These are phyloP conservation scores for Pseudonitzschia multistriata DNA, from an alignment of 108 stramenopile species.

Conservation along the genomic window DNA sequence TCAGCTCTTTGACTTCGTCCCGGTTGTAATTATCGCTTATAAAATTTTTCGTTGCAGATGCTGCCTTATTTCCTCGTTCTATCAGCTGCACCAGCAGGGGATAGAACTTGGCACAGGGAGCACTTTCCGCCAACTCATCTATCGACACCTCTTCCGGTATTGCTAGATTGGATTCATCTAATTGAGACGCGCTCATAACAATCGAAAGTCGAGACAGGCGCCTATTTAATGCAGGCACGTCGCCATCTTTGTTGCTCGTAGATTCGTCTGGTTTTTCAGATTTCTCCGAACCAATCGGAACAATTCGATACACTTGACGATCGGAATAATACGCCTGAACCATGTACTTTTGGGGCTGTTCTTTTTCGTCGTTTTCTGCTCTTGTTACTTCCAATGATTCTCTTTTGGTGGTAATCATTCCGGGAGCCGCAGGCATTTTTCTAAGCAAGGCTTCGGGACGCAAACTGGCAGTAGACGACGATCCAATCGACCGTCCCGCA, in stretches of 20 bases:
- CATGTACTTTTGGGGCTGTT: slow-evolving; percentile 34
- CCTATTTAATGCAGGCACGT: slow-evolving; percentile 2
- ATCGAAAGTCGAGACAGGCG: slow-evolving; percentile 38
- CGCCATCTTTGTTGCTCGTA: not conserved
- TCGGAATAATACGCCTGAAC: slow-evolving; percentile 29
- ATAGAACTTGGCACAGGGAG: slow-evolving; percentile 74
- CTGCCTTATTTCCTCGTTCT: slow-evolving; percentile 47
- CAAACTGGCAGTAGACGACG: slow-evolving; percentile 48
- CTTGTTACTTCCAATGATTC: not conserved
- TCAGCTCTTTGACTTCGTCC: slow-evolving; percentile 12
- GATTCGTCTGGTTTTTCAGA: not conserved
- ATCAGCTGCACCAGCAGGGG: slow-evolving; percentile 70
- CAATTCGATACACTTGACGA: slow-evolving; percentile 17
- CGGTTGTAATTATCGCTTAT: slow-evolving; percentile 25
- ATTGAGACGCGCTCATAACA: slow-evolving; percentile 5
- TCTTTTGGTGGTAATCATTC: slow-evolving; percentile 52
- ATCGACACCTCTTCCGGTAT: slow-evolving; percentile 7
- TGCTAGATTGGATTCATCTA: slow-evolving; percentile 9
- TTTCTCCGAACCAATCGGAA: slow-evolving; percentile 12
- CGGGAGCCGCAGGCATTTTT: slow-evolving; percentile 63
- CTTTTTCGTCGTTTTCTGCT: not conserved
- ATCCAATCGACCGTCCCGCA: slow-evolving; percentile 72
- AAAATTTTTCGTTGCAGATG: slow-evolving; percentile 31
- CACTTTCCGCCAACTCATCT: slow-evolving; percentile 16
- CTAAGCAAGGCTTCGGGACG: slow-evolving; percentile 17